Evolutionary conservation across 176 grass and related monocot genomes (phyloP), one percentile per base, ranked within the genome.

Genomic region (Leersia perrieri): DNA sequence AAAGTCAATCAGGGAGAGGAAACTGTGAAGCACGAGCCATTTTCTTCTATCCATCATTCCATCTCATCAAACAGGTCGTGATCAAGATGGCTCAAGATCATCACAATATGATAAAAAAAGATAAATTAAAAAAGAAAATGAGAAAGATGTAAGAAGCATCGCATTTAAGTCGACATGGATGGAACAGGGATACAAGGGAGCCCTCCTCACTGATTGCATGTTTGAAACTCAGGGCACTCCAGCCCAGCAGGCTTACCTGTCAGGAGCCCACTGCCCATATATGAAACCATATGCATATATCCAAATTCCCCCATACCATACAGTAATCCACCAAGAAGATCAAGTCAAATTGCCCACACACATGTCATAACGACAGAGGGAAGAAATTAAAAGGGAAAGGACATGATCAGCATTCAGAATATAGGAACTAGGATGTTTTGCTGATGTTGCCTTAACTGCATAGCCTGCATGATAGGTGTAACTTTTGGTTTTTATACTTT

Each of bases 171-270:
- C 1, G 70, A 88, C 77, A 25, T 73, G 9, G 82, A 84, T 69
- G 67, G 81, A 84, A 80, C 87, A 66, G 76, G 81, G 76, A 51
- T 64, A 68, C 63, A 88, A 36, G 69, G 61, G 81, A 88, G 81
- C 87, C 81, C 87, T 80, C 51, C 71, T 39, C 81, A 75, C 70
- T 84, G 81, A 89, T 89, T 84, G 82, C 18, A 69, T 30, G 49
- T 27, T 20, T 29, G 70, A 75, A 84, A 79, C 20, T 27, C 74
- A 28, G 41, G 82, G 33, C 66, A 49, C 57, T 85, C 23, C 75
- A 79, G 66, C 75, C 68, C 80, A 74, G 81, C 87, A 84, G 9
- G 39, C 81, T 84, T 63, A 63, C 33, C 79, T 89, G 87, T 84
- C 87, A 84, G 44, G 81, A 80, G 69, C 87, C 81, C 81, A 68